These are phyloP conservation scores for Tuber borchii DNA, from an alignment of 495 filamentous ascomycete species.

Conservation along the genomic window DNA sequence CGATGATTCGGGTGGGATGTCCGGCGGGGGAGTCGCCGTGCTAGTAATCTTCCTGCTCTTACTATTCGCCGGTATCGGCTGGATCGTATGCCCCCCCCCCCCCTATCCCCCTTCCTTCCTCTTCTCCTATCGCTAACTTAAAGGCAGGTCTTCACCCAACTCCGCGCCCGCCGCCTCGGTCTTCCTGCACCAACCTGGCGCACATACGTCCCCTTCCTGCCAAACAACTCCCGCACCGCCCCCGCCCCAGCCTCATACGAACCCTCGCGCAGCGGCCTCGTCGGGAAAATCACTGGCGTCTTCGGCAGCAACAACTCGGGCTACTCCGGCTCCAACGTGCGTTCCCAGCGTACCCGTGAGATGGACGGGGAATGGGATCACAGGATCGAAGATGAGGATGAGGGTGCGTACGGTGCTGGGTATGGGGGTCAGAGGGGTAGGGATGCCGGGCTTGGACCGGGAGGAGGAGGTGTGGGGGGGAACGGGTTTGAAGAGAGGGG, in stretches of 20 bases:
- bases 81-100: conserved; percentile 27
- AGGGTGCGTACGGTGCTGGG: conserved; percentile 34
- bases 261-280: conserved; percentile 46
- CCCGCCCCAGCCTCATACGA: conserved; percentile 45
- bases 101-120: conserved; percentile 6
- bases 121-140: conserved; percentile 1
- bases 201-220: conserved; percentile 47
- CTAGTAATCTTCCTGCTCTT: neutral
- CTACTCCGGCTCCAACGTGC: conserved; percentile 38
- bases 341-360: conserved; percentile 35
- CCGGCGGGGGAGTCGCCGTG: neutral
- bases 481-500: conserved; percentile 38
- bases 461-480: conserved; percentile 6
- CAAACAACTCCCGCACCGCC: conserved; percentile 29
- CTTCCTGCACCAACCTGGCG: conserved; percentile 49
- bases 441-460: conserved; percentile 6
- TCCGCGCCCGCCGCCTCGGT: conserved; percentile 50
- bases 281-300: conserved; percentile 45
- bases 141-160: conserved; percentile 43
- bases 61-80: neutral
- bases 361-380: conserved; percentile 54
- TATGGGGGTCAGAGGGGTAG: conserved; percentile 3
- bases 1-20: neutral
- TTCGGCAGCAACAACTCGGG: conserved; percentile 46
- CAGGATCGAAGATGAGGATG: conserved; percentile 49